These are phyloP conservation scores for Fusarium dlaminii DNA, from an alignment of 2,329 filamentous ascomycete genomes.

Conservation along the genomic window DNA sequence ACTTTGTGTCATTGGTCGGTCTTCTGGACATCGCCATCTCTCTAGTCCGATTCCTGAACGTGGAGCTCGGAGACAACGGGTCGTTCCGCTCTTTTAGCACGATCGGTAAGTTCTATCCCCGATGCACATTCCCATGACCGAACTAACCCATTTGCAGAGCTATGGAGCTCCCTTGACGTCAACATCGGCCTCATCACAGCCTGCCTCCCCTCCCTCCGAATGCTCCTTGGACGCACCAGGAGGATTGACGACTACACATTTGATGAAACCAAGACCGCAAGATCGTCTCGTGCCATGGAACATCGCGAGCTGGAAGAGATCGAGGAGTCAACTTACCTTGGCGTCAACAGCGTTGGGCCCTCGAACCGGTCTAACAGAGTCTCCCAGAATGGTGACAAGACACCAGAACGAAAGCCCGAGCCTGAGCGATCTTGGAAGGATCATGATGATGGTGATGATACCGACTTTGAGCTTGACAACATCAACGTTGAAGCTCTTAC, in stretches of 20 bases:
- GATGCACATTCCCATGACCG: too few species aligned
- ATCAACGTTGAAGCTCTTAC: constrained; percentile 19
- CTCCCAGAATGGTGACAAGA: neutral
- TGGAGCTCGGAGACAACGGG: constrained; percentile 11
- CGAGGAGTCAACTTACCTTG: constrained; percentile 12
- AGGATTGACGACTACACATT: constrained; percentile 8
- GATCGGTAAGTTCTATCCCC: neutral
- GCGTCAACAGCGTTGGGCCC: constrained; percentile 3
- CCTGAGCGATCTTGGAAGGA: constrained; percentile 11
- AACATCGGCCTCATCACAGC: constrained; percentile 29
- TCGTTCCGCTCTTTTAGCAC: constrained; percentile 16
- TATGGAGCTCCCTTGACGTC: constrained; percentile 32
- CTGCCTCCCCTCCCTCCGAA: constrained; percentile 22
- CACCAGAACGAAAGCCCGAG: neutral
- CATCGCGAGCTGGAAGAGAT: constrained; percentile 23
- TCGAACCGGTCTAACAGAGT: constrained; percentile 1
- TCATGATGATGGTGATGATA: constrained; percentile 3
- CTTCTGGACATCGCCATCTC: constrained; percentile 26
- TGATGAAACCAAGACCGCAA: constrained; percentile 20
- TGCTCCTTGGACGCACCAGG: constrained; percentile 11
- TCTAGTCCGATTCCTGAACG: constrained; percentile 25
- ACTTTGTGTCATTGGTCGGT: constrained; percentile 21
- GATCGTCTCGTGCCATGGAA: constrained; percentile 11
- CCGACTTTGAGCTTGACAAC: constrained; percentile 14
- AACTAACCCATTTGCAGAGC: constrained; percentile 2